Base-by-base conservation (phyloP, 257 asterid species). In the Solanum microdontum region DNA sequence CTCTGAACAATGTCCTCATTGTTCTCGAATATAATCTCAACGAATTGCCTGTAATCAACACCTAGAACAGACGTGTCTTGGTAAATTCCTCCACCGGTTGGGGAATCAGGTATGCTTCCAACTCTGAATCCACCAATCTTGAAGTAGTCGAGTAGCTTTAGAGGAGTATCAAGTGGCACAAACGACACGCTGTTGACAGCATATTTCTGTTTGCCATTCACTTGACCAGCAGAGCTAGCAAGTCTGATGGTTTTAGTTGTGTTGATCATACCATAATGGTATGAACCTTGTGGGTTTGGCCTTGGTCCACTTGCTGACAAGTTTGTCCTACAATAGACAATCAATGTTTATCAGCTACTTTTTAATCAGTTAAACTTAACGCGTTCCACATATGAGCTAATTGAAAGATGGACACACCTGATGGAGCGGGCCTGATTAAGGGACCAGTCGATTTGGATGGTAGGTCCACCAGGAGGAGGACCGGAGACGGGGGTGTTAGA, bases 351-450 rank as follows among this genome's bases (percentile, higher is more conserved):
- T 45, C 28, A 3, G 69, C 26, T 48, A 48, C 17, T 19, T 28
- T 28, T 48, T 48, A 82, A 28, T 80, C 28, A 79, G 19, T 6
- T 5, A 45, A 28, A 19, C 40, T 30, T 26, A 28, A 17, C 11
- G 0, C 0, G 19, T 1, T 28, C 40, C 43, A 48, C 6, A 28
- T 48, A 82, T 48, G 11, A 19, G 69, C 30, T 82, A 0, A 9
- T 5, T 82, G 21, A 5, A 82, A 82, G 21, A 23, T 48, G 19
- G 40, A 8, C 69, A n/a, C 84, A 91, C 93, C 94, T 92, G 55
- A 97, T 91, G 33, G 99, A 94, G 73, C 99, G 99, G 62, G 99
- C 99, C 83, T 97, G 99, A 91, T 93, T 97, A 39, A 97, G 93
- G 33, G 99, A 97, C 98, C 99, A 97, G 40, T 97, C 99, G 39